phyloP scores from a whole-genome alignment of 495 filamentous ascomycete genomes.

The Hapsidospora chrysogenum region DNA sequence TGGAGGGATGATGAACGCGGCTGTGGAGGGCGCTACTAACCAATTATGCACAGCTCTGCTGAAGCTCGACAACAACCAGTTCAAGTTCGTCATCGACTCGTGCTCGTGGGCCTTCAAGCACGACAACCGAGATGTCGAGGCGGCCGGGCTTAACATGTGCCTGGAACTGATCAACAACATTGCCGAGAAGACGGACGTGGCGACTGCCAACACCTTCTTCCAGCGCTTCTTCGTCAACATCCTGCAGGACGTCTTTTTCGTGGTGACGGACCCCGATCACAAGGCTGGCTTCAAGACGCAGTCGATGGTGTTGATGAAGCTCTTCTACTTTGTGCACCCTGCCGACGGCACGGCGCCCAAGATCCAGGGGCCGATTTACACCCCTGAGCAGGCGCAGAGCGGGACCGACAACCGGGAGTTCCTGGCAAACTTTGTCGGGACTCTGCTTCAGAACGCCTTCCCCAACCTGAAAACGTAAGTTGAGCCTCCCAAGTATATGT shows the following conservation, averaged over 20 bases:
- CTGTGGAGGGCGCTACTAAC: too few relatives aligned
- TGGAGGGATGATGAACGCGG: not conserved
- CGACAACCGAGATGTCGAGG: slow-evolving; percentile 95
- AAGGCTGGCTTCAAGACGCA: slow-evolving; percentile 98
- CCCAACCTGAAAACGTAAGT: slow-evolving; percentile 81
- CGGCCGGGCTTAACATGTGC: slow-evolving; percentile 97
- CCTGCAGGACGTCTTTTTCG: slow-evolving; percentile 96
- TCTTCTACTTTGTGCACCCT: slow-evolving; percentile 81
- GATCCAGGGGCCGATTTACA: slow-evolving; percentile 82
- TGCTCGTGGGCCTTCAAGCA: slow-evolving; percentile 99
- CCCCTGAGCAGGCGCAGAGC: slow-evolving; percentile 55
- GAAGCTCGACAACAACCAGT: slow-evolving; percentile 84
- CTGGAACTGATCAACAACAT: slow-evolving; percentile 96
- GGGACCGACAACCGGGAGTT: slow-evolving; percentile 85
- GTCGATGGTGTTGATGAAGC: slow-evolving; percentile 77
- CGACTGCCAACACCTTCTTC: slow-evolving; percentile 89
- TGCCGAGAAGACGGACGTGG: slow-evolving; percentile 65
- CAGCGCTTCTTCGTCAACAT: slow-evolving; percentile 91
- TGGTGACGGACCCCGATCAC: slow-evolving; percentile 92
- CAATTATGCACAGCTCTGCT: slow-evolving; percentile 44
- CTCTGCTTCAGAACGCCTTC: slow-evolving; percentile 80
- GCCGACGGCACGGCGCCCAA: slow-evolving; percentile 49
- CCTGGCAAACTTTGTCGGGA: slow-evolving; percentile 67
- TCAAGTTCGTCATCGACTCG: slow-evolving; percentile 98
- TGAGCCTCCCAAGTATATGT: not conserved